Conservation (phyloP, 441 rosid genomes). For the Erodium trifolium region DNA sequence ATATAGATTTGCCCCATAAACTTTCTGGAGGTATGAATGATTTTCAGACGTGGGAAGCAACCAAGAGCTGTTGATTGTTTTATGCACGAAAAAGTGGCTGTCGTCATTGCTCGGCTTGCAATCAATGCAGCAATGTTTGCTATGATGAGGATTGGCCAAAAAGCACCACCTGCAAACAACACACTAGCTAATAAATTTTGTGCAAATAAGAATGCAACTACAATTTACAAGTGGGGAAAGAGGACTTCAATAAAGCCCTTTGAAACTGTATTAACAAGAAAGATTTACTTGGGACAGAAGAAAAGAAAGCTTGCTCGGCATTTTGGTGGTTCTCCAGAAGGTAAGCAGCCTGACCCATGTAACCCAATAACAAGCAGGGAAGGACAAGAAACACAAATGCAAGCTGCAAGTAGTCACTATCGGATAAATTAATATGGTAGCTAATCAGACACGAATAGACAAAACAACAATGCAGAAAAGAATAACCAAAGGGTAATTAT, state of each 20-base stretch:
- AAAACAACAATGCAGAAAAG: conserved; percentile 1
- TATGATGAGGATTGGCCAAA: conserved; percentile 75
- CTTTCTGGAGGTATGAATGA: conserved; percentile 90
- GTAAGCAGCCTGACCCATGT: conserved; percentile 98
- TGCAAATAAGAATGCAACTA: conserved; percentile 9
- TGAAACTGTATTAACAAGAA: neutral
- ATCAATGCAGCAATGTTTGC: conserved; percentile 89
- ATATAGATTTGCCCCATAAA: conserved; percentile 98
- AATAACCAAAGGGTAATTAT: conserved; percentile 14
- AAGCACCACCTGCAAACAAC: conserved; percentile 47
- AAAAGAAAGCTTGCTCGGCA: conserved; percentile 67
- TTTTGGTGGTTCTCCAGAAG: conserved; percentile 54
- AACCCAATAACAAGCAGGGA: conserved; percentile 92
- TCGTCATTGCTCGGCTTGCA: conserved; percentile 95
- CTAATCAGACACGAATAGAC: conserved; percentile 12
- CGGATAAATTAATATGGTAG: conserved; percentile 30
- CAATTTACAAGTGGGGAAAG: neutral
- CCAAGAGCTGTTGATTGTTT: conserved; percentile 94
- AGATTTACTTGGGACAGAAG: conserved; percentile 82
- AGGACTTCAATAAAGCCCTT: neutral
- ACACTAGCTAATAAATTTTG: conserved; percentile 15
- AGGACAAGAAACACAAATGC: conserved; percentile 88
- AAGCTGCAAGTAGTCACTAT: conserved; percentile 66
- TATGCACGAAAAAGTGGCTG: conserved; percentile 94
- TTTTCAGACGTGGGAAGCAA: conserved; percentile 95